Conservation (phyloP, 2,329 filamentous ascomycete species). For the Fusarium duplospermum region DNA sequence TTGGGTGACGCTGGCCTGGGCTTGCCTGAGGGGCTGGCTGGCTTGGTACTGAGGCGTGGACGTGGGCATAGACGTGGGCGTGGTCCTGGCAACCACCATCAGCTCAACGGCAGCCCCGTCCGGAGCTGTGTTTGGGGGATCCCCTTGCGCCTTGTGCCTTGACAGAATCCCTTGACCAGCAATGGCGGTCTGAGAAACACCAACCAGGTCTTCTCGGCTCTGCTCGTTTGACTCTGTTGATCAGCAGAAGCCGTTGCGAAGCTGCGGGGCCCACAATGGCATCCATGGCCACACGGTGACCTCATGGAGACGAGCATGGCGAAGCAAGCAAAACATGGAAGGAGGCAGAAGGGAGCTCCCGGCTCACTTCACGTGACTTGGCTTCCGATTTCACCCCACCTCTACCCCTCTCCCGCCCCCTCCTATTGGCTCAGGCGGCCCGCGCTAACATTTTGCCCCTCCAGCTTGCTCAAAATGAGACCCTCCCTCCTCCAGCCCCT, state of each 20-base stretch:
- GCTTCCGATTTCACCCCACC: slow-evolving; percentile 26
- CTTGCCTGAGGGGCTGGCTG: slow-evolving; percentile 23
- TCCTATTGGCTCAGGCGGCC: slow-evolving; percentile 44
- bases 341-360: slow-evolving; percentile 27
- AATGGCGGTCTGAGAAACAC: slow-evolving; percentile 33
- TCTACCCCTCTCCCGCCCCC: background rate
- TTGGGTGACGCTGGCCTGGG: slow-evolving; percentile 22
- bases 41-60: background rate
- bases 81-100: slow-evolving; percentile 38
- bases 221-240: slow-evolving; percentile 16
- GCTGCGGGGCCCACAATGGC: slow-evolving; percentile 33
- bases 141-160: slow-evolving; percentile 25
- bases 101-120: slow-evolving; percentile 37
- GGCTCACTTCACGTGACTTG: slow-evolving; percentile 47
- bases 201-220: slow-evolving; percentile 19
- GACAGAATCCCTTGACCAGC: slow-evolving; percentile 22
- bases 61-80: slow-evolving; percentile 18
- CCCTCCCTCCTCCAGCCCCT: slow-evolving; percentile 59
- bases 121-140: slow-evolving; percentile 32
- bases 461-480: slow-evolving; percentile 58
- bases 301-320: slow-evolving; percentile 36
- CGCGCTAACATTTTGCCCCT: slow-evolving; percentile 56
- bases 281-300: slow-evolving; percentile 37
- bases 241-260: slow-evolving; percentile 33
- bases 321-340: slow-evolving; percentile 18